Percentiles rank a stretch among this genome's conserved stretches.
Evolutionary conservation across 1,284 basidiomycete genomes (phyloP).

Genomic region (Ceratobasidium sp.): DNA sequence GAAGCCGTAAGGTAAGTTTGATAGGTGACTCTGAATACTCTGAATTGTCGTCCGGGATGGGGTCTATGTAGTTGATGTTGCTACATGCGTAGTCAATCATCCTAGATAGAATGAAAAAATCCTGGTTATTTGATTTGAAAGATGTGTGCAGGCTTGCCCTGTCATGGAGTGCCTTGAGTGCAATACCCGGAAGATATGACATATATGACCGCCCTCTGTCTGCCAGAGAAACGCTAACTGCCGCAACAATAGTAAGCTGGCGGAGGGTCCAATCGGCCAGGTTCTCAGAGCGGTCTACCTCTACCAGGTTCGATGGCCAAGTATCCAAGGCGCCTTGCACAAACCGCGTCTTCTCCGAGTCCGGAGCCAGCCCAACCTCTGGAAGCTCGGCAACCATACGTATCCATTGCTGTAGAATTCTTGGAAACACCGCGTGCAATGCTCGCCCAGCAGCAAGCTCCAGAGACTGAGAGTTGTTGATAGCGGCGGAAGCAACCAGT

Average conservation of each 20-base stretch:
- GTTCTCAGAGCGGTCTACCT: background rate
- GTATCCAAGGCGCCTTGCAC: background rate
- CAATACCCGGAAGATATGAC: background rate
- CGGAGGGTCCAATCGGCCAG: background rate
- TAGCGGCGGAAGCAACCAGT: background rate
- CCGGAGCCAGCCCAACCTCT: background rate
- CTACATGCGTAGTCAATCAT: background rate
- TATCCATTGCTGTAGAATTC: background rate
- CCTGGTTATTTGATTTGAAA: too few relatives aligned
- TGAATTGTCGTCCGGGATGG: too few relatives aligned
- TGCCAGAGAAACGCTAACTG: background rate
- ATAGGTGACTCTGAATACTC: background rate
- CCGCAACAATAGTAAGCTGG: background rate
- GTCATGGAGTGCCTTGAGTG: background rate
- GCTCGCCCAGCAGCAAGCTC: background rate
- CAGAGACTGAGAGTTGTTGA: background rate
- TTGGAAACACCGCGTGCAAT: background rate
- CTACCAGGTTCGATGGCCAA: background rate
- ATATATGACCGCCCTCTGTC: background rate
- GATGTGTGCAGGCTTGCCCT: background rate
- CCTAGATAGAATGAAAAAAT: too few relatives aligned
- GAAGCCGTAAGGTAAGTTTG: background rate
- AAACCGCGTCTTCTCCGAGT: background rate
- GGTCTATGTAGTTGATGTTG: too few relatives aligned
- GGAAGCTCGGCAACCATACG: background rate